Percentiles rank a stretch among this genome's conserved stretches.
Evolutionary conservation across 257 asterid species (phyloP).

Genomic region (Plectranthus barbatus): DNA sequence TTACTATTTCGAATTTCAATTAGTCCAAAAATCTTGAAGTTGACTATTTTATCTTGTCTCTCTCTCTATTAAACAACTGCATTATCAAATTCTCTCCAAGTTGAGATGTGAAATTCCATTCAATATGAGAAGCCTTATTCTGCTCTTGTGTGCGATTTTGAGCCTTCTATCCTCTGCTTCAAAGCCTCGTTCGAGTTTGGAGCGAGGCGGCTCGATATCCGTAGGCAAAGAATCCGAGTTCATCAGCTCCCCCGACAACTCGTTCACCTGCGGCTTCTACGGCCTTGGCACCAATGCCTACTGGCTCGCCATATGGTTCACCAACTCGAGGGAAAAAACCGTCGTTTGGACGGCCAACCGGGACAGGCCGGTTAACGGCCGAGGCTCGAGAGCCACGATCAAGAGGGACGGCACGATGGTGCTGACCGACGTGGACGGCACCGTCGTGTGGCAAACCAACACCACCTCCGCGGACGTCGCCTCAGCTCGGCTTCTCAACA

Average conservation of each 20-base stretch:
- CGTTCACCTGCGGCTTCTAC: conserved; percentile 61
- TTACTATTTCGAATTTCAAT: neutral
- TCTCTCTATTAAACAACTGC: neutral
- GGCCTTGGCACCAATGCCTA: conserved; percentile 44
- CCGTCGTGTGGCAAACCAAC: conserved; percentile 42
- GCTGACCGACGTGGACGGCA: conserved; percentile 35
- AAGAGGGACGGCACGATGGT: conserved; percentile 37
- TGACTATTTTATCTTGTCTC: neutral
- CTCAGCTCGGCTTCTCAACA: conserved; percentile 37
- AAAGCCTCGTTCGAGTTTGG: conserved; percentile 5
- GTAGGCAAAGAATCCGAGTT: conserved; percentile 30
- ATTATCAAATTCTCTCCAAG: neutral
- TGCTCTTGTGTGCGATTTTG: neutral
- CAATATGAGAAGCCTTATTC: conserved; percentile 22
- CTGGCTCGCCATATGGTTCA: conserved; percentile 65
- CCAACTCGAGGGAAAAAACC: conserved; percentile 48
- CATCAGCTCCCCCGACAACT: conserved; percentile 36
- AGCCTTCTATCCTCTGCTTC: conserved; percentile 13
- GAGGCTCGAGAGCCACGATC: conserved; percentile 27
- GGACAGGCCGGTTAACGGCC: conserved; percentile 45
- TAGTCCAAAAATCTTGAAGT: neutral
- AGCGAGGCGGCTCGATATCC: conserved; percentile 38
- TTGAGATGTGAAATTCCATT: neutral
- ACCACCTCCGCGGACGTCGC: conserved; percentile 26
- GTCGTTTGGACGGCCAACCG: conserved; percentile 64